These are phyloP conservation scores for Didymella keratinophila DNA, from an alignment of 2,329 filamentous ascomycete species.

Conservation along the genomic window DNA sequence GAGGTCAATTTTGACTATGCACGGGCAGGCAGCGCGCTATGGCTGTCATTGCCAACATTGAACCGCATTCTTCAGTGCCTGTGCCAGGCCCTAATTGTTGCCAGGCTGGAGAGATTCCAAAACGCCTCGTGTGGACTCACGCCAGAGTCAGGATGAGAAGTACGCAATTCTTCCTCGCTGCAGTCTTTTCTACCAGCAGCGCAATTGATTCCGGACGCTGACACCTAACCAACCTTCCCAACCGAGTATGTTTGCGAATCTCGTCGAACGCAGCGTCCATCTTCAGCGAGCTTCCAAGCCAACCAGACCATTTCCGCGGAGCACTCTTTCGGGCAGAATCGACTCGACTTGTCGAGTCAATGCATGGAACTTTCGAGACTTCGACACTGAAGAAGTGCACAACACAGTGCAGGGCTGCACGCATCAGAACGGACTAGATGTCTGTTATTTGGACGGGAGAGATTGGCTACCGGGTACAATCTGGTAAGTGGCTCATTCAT, in stretches of 20 bases:
- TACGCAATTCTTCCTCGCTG: neutral
- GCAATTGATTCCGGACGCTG: neutral
- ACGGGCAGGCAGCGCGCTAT: neutral
- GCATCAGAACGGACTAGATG: too few relatives aligned
- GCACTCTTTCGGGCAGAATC: neutral
- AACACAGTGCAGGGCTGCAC: too few relatives aligned
- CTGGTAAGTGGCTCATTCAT: too few relatives aligned
- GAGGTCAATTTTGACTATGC: neutral
- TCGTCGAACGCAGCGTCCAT: neutral
- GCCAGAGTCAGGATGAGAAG: neutral
- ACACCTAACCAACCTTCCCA: neutral
- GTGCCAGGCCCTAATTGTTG: neutral
- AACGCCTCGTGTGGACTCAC: neutral
- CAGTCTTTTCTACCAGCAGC: neutral
- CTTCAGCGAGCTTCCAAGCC: neutral
- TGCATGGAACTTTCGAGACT: neutral
- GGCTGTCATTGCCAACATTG: neutral
- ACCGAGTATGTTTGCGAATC: neutral
- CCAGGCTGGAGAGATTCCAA: neutral
- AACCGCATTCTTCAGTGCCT: neutral
- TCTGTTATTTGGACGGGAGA: too few relatives aligned
- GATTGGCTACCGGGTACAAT: too few relatives aligned
- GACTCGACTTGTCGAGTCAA: conserved; percentile 6
- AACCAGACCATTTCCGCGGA: neutral
- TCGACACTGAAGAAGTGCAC: neutral